Percentiles rank a stretch among this genome's conserved stretches.
These are phyloP conservation scores for Ogataea methanolica DNA, from an alignment of 805 yeast genomes.

Conservation along the genomic window DNA sequence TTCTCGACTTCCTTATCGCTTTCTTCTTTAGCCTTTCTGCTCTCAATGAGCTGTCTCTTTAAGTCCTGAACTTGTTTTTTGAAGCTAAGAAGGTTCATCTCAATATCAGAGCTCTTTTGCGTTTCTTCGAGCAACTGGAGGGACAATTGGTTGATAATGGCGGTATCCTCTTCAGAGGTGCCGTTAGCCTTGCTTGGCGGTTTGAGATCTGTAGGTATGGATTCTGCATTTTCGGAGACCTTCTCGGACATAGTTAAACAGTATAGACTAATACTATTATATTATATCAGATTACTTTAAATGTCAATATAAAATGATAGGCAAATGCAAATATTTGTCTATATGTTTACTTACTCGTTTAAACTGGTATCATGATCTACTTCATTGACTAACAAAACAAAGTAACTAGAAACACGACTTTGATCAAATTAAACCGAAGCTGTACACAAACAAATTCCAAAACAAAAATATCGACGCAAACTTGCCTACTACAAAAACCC, in stretches of 20 bases:
- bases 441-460: too few species aligned
- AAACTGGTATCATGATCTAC: too few species aligned
- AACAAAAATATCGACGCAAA: too few species aligned
- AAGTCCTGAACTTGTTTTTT: constrained; percentile 29
- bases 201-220: neutral
- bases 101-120: constrained; percentile 18
- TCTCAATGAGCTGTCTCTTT: constrained; percentile 27
- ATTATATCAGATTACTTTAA: too few species aligned
- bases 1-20: constrained; percentile 59
- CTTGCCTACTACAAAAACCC: too few species aligned
- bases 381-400: too few species aligned
- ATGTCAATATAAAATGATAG: too few species aligned
- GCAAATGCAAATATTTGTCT: too few species aligned
- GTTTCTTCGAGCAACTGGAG: constrained; percentile 24
- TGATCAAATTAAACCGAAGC: too few species aligned
- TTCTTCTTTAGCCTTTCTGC: constrained; percentile 33
- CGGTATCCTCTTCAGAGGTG: constrained; percentile 3
- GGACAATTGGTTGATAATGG: constrained; percentile 21
- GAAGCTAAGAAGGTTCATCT: constrained; percentile 26
- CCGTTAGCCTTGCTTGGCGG: neutral
- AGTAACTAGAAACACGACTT: too few species aligned
- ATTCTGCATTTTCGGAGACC: neutral
- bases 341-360: too few species aligned
- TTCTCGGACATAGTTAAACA: neutral
- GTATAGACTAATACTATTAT: too few species aligned